Evolutionary conservation across 2,329 filamentous ascomycete species (phyloP), one percentile per base, ranked within the genome.

Genomic region (Aureobasidium pullulans): DNA sequence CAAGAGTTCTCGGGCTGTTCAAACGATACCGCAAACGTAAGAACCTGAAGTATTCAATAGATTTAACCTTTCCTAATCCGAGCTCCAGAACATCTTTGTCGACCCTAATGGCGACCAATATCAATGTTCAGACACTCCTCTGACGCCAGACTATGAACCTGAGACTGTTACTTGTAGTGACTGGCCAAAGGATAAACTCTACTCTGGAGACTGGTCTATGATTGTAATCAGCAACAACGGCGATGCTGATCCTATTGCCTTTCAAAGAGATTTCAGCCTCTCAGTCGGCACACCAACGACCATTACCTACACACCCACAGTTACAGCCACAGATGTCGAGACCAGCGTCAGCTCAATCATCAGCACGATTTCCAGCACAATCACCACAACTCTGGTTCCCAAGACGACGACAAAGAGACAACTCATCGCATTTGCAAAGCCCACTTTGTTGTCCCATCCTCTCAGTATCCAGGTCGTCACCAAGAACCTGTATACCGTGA

Each of bases 1-100:
- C 73, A 73, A 6, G 73, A 76, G 47, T 78, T 77, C 61, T 62
- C 70, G 44, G 74, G 75, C 23, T 78, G 76, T 65, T 69, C 73
- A 36, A 64, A 68, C 36, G 73, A 73, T 54, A 63, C 68, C 42
- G 70, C 75, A 23, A 69, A 76, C 15, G 48, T 52, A 52, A 9
- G 36, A 31, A 8, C 4, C 9, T 6, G 6, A 13, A 31, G 0
- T 10, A 5, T 16, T 6, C 11, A 23, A 31, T 11, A 6, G 2
- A 1, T 2, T n/a, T 13, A 13, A 15, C 23, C 9, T 23, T 29
- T 9, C 48, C 34, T 15, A 52, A 9, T 10, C 13, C 1, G 16
- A 57, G 1, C 3, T 47, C 15, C 36, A 52, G 37, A 72, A 77
- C n/a, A 64, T 78, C 39, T 66, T 78, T 15, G 70, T 77, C 10